Base-by-base conservation (phyloP, 2,329 filamentous ascomycete genomes). In the Didymella pinodella region DNA sequence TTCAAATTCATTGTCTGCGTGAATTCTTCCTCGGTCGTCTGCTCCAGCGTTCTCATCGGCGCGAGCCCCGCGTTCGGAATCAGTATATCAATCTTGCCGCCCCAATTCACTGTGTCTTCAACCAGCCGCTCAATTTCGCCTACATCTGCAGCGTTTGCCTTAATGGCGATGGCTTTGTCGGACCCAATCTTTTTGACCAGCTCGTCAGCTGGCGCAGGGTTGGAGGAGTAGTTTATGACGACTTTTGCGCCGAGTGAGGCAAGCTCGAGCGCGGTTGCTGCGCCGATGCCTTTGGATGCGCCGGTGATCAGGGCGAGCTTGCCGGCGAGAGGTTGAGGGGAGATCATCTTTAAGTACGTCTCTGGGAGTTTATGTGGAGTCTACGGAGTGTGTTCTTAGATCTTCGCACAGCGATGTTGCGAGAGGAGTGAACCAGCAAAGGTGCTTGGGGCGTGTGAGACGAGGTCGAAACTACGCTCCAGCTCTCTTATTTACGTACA, bases 1-100 rank as follows among this genome's bases (percentile, higher is more conserved):
- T 90, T 90, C 58, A 90, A 84, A 41, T 81, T 81, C 72, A 90
- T 86, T 32, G 87, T 85, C 38, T 81, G 78, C 62, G 89, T 85
- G 55, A 87, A 90, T 25, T 90, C 87, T 2, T 77, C 78, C 50
- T 88, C 86, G 0, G 83, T 86, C 1, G 89, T 88, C 1, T 86
- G 80, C 0, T 86, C 87, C 0, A 86, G 80, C 76, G 66, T 67
- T 25, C 58, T 64, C 47, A 82, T 81, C 46, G 84, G 78, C 0
- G 79, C 81, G 12, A 79, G 76, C 1, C 84, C 86, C 6, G 87
- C 85, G 49, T 86, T 87, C 59, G 85, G 84, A 11, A 88, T 66
- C 2, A 87, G 70, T 26, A 87, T 82, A 62, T 87, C 85, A 47
- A 88, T 82, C 2, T 81, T 78, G 18, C 82, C 83, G 63, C 85